These are phyloP conservation scores for Capsella rubella DNA, from an alignment of 441 rosid species.

Conservation along the genomic window DNA sequence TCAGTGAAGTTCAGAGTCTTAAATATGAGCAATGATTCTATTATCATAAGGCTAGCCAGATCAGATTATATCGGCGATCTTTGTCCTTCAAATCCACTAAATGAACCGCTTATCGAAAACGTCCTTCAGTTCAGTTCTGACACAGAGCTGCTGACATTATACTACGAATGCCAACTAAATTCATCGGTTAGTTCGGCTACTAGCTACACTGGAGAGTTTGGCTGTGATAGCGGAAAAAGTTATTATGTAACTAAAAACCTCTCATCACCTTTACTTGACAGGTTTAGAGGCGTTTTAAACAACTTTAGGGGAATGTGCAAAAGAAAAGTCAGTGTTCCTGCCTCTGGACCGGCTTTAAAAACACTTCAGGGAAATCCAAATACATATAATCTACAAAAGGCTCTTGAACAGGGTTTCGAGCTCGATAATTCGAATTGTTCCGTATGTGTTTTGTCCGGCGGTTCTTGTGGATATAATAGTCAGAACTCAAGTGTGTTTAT, in stretches of 20 bases:
- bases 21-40: neutral
- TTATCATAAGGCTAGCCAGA: constrained; percentile 41
- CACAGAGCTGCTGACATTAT: constrained; percentile 38
- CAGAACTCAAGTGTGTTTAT: constrained; percentile 23
- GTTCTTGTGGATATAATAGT: constrained; percentile 49
- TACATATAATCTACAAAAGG: constrained; percentile 7
- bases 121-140: constrained; percentile 8
- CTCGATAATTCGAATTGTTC: constrained; percentile 33
- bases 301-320: constrained; percentile 20
- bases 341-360: neutral
- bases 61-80: constrained; percentile 35
- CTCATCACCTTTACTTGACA: neutral
- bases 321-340: constrained; percentile 39
- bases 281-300: neutral
- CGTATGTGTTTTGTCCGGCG: constrained; percentile 24
- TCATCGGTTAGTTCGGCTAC: neutral
- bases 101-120: constrained; percentile 1
- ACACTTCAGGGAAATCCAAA: neutral
- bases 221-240: neutral
- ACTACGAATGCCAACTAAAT: constrained; percentile 24
- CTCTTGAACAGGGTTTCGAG: constrained; percentile 45
- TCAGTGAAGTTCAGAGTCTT: constrained; percentile 20
- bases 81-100: constrained; percentile 36
- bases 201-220: constrained; percentile 25
- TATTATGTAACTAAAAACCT: constrained; percentile 35